Base-by-base conservation (phyloP, 108 stramenopile species). In the Cyclotella kingstonii region DNA sequence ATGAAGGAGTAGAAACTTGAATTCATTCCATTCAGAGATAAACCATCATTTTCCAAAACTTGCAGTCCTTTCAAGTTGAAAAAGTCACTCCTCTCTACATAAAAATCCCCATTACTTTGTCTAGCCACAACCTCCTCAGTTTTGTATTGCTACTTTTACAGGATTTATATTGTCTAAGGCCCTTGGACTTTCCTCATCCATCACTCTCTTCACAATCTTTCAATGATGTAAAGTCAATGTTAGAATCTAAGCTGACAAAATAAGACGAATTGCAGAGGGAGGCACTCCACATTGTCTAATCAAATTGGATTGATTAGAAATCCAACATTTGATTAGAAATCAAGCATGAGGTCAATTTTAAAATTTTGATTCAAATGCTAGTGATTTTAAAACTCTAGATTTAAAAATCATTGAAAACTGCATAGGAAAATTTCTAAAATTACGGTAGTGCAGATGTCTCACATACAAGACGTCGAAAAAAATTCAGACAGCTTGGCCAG, bases 161-260 rank as follows among this genome's bases (percentile, higher is more conserved):
- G 95, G 95, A 53, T 91, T 70, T 52, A 87, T 43, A 42, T 94
- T 85, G 17, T 78, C 80, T 68, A 94, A 93, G 3, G 90, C 93
- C 8, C 95, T 68, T n/a, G 60, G 44, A 56, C 90, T 80, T 9
- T 78, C 44, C 31, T 83, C 87, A 63, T 96, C 95, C 81, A 96
- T 82, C 17, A 77, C 83, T 31, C 87, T 81, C 5, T 10, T 79
- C 73, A 54, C 90, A 92, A 74, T 96, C 90, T 50, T 96, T 92
- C 51, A 96, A 57, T 0, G 79, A 79, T 1, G 68, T 65, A 70
- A 80, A 81, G 58, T 93, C 91, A 60, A 96, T 94, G 51, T 86
- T 91, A 7, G 85, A 89, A 61, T 94, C 95, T 11, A 83, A 93
- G 81, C 66, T 94, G 89, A 60, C 91, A 93, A 68, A 94, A 96